A percentile compares a stretch with the other conserved stretches of the same genome.
phyloP scores from a whole-genome alignment of 495 filamentous ascomycete genomes.

The Bacidia gigantensis region DNA sequence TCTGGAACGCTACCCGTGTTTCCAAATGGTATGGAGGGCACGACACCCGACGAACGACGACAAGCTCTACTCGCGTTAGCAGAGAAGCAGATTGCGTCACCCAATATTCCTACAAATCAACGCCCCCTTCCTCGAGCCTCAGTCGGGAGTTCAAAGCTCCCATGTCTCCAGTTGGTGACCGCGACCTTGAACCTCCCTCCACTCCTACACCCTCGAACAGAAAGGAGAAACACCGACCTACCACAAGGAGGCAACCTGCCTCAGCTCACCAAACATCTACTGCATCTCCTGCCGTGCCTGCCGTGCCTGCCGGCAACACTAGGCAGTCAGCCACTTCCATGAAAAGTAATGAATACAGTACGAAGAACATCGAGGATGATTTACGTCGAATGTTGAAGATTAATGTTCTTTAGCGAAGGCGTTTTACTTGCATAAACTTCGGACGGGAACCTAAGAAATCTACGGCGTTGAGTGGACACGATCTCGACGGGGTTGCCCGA shows the following conservation, averaged over 20 bases:
- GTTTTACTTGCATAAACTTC: neutral
- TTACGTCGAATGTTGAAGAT: conserved; percentile 41
- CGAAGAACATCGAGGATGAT: conserved; percentile 39
- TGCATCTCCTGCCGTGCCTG: neutral
- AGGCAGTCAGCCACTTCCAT: neutral
- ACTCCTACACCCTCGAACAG: conserved; percentile 12
- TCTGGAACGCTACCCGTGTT: conserved; percentile 26
- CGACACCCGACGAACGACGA: conserved; percentile 1
- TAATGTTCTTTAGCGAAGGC: conserved; percentile 20
- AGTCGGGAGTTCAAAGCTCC: conserved; percentile 12
- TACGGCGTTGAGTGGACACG: neutral
- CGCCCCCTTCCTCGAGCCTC: conserved; percentile 17
- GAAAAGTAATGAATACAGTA: neutral
- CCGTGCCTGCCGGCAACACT: neutral
- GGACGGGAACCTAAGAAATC: neutral
- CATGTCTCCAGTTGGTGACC: conserved; percentile 4
- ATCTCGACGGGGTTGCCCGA: neutral
- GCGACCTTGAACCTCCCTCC: conserved; percentile 3
- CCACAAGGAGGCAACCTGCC: neutral
- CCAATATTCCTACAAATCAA: conserved; percentile 5
- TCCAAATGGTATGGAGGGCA: conserved; percentile 7
- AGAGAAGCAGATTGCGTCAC: conserved; percentile 7
- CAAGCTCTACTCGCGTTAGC: conserved; percentile 5
- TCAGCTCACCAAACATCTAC: neutral
- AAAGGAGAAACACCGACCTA: conserved; percentile 3